A percentile compares a stretch with the other conserved stretches of the same genome.
These are phyloP conservation scores for Chenopodium quinoa DNA, from an alignment of 148 eudicot genomes.

Conservation along the genomic window DNA sequence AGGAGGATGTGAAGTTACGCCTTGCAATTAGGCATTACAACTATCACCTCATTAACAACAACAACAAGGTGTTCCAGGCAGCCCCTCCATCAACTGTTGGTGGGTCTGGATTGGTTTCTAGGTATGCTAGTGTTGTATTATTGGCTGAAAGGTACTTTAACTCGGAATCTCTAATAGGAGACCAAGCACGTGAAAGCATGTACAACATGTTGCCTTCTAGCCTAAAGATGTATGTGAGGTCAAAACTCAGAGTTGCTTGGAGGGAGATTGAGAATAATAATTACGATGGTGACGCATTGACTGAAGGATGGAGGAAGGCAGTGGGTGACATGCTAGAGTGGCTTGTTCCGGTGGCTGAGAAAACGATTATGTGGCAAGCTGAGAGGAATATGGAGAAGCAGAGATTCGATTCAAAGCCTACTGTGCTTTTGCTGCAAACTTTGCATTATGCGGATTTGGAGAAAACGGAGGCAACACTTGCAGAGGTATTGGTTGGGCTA, in stretches of 20 bases:
- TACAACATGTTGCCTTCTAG: slow-evolving; percentile 65
- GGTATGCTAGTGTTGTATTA: slow-evolving; percentile 62
- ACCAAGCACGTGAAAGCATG: slow-evolving; percentile 41
- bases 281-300: slow-evolving; percentile 26
- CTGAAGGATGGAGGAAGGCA: slow-evolving; percentile 76
- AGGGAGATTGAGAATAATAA: slow-evolving; percentile 29
- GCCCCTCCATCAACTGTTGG: slow-evolving; percentile 73
- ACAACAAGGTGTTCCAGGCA: slow-evolving; percentile 49
- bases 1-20: slow-evolving; percentile 12
- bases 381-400: slow-evolving; percentile 66
- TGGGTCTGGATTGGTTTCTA: slow-evolving; percentile 56
- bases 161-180: slow-evolving; percentile 26
- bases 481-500: slow-evolving; percentile 61
- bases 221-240: slow-evolving; percentile 45
- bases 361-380: slow-evolving; percentile 64
- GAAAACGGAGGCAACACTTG: slow-evolving; percentile 71
- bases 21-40: background rate
- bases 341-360: slow-evolving; percentile 68
- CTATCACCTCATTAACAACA: background rate
- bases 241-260: slow-evolving; percentile 49
- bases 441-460: slow-evolving; percentile 72
- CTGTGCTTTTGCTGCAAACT: slow-evolving; percentile 66
- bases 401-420: slow-evolving; percentile 48
- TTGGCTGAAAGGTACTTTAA: slow-evolving; percentile 52
- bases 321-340: slow-evolving; percentile 58